Percentiles rank a stretch among this genome's conserved stretches.
Evolutionary conservation across 164 flowering plant genomes (phyloP).

Genomic region (Tetrastigma voinierianum): DNA sequence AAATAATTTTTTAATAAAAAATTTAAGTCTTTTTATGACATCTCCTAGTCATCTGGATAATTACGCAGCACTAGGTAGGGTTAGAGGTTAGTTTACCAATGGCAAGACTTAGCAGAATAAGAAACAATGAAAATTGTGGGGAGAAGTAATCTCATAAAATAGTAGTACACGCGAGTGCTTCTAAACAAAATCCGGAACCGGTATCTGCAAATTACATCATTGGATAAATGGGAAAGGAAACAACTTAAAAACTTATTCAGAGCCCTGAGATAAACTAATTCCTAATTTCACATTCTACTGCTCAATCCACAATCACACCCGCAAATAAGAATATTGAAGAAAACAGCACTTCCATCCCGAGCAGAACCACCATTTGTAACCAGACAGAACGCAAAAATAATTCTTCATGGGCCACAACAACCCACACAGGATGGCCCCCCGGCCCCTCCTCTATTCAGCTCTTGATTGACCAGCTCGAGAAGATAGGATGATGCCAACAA

Average conservation of each 20-base stretch:
- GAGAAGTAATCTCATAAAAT: not conserved
- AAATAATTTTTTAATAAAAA: too few species aligned
- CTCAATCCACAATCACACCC: constrained; percentile 10
- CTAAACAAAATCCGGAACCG: not conserved
- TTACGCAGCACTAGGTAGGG: too few species aligned
- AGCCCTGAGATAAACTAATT: constrained; percentile 4
- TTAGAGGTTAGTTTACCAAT: not conserved
- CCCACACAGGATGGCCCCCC: constrained; percentile 12
- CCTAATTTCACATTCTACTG: constrained; percentile 12
- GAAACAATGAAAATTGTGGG: not conserved
- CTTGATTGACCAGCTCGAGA: constrained; percentile 89
- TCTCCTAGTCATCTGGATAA: too few species aligned
- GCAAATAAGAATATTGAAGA: constrained; percentile 11
- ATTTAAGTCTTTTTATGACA: too few species aligned
- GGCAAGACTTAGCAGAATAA: not conserved
- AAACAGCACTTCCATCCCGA: constrained; percentile 7
- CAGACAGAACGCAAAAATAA: constrained; percentile 8
- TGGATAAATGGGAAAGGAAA: constrained; percentile 1
- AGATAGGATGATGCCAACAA: constrained; percentile 85
- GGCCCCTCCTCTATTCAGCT: constrained; percentile 47
- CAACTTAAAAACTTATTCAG: not conserved
- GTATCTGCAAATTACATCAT: constrained; percentile 5
- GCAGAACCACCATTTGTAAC: constrained; percentile 9
- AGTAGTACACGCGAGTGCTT: not conserved
- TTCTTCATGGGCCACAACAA: constrained; percentile 8